These are phyloP conservation scores for Populus tremula DNA, from an alignment of 345 rosid species.

Conservation along the genomic window DNA sequence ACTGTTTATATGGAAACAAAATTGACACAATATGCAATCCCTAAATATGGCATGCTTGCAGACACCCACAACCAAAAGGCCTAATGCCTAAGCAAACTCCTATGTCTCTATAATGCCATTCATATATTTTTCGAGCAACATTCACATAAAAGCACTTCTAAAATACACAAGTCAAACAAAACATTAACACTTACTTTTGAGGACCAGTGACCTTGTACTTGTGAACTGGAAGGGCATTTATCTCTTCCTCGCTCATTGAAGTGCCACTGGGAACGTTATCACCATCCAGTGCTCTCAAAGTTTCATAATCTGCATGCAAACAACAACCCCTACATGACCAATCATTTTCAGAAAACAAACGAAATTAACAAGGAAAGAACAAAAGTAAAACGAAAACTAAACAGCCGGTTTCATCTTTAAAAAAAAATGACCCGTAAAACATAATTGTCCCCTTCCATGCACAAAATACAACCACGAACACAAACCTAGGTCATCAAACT, in stretches of 20 bases:
- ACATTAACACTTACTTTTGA: constrained; percentile 15
- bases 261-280: constrained; percentile 23
- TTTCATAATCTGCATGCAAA: constrained; percentile 22
- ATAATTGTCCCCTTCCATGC: background rate
- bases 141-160: background rate
- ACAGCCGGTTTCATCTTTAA: background rate
- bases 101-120: background rate
- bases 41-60: too few relatives aligned
- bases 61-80: background rate
- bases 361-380: background rate
- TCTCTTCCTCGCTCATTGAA: constrained; percentile 31
- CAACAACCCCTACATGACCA: background rate
- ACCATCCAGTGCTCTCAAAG: constrained; percentile 31
- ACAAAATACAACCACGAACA: background rate
- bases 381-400: background rate
- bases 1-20: too few relatives aligned
- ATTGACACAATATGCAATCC: too few relatives aligned
- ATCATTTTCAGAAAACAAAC: background rate
- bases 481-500: constrained; percentile 30
- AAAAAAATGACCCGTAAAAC: background rate
- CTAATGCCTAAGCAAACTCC: background rate
- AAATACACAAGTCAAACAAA: background rate
- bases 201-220: constrained; percentile 17
- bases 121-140: too few relatives aligned
- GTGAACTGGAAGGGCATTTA: constrained; percentile 30